Evolutionary conservation across 1,284 basidiomycete species (phyloP).

Genomic region (Marasmius fiardii): DNA sequence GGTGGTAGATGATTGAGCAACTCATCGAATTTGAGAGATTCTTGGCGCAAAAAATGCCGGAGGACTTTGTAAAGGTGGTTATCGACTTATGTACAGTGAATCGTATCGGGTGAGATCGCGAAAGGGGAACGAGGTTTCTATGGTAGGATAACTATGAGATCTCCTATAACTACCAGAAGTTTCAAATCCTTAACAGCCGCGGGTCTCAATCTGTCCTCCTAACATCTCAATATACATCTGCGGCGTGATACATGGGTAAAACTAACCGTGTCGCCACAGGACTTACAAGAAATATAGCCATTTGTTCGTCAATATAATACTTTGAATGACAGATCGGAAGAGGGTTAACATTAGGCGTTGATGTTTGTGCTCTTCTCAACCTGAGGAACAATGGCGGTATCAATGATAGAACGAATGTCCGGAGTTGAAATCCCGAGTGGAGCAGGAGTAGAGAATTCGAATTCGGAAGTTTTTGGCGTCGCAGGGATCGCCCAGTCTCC

Average conservation of each 20-base stretch:
- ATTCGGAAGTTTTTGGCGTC: too few relatives aligned
- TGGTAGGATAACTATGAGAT: too few relatives aligned
- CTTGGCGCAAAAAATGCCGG: conserved; percentile 30
- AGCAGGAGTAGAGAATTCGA: too few relatives aligned
- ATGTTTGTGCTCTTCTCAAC: background rate
- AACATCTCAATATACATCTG: too few relatives aligned
- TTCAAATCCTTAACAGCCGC: too few relatives aligned
- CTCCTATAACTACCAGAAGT: too few relatives aligned
- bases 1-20: conserved; percentile 22
- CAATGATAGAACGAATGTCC: background rate
- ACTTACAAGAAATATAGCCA: conserved; percentile 21
- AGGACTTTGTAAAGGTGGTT: conserved; percentile 33
- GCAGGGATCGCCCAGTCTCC: too few relatives aligned
- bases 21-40: conserved; percentile 30
- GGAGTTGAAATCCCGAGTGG: too few relatives aligned
- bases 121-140: background rate
- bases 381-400: background rate
- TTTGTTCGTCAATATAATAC: conserved; percentile 20
- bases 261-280: too few relatives aligned
- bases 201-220: too few relatives aligned
- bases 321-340: background rate
- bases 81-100: conserved; percentile 31
- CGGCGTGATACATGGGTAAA: too few relatives aligned
- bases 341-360: background rate
- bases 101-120: too few relatives aligned